phyloP scores from a whole-genome alignment of 1,284 basidiomycete genomes.

The Puccinia novopanici region DNA sequence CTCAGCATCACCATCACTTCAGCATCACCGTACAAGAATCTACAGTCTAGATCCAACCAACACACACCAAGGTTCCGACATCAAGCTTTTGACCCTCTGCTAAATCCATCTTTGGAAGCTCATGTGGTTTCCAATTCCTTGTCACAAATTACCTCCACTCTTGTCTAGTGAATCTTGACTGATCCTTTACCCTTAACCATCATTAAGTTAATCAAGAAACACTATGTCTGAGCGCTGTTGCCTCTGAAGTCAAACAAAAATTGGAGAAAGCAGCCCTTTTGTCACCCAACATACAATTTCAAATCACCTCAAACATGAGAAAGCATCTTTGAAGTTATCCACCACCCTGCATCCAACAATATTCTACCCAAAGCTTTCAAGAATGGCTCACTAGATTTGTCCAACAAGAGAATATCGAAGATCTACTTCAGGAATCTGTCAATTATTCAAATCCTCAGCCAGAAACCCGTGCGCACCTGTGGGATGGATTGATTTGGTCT shows the following conservation, averaged over 20 bases:
- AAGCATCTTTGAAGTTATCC: neutral
- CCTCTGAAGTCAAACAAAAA: neutral
- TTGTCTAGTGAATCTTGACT: neutral
- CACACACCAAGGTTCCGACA: too few relatives aligned
- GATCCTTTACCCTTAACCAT: neutral
- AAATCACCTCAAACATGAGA: neutral
- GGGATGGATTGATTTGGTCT: too few relatives aligned
- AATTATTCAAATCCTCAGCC: too few relatives aligned
- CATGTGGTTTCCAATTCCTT: neutral
- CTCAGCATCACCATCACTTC: too few relatives aligned
- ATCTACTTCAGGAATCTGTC: too few relatives aligned
- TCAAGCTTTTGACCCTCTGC: too few relatives aligned
- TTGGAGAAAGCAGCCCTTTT: neutral
- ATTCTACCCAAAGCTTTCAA: neutral
- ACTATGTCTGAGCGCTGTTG: conserved; percentile 5
- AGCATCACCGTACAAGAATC: too few relatives aligned
- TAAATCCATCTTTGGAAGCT: too few relatives aligned
- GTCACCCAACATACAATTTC: neutral
- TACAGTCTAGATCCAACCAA: too few relatives aligned
- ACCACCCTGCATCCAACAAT: neutral
- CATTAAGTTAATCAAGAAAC: neutral
- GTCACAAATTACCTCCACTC: neutral
- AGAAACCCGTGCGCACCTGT: too few relatives aligned
- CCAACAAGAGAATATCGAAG: too few relatives aligned
- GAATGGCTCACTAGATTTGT: too few relatives aligned